A percentile compares a stretch with the other conserved stretches of the same genome.
Evolutionary conservation across 2,329 filamentous ascomycete species (phyloP).

Genomic region (Penicillium sclerotigenum): DNA sequence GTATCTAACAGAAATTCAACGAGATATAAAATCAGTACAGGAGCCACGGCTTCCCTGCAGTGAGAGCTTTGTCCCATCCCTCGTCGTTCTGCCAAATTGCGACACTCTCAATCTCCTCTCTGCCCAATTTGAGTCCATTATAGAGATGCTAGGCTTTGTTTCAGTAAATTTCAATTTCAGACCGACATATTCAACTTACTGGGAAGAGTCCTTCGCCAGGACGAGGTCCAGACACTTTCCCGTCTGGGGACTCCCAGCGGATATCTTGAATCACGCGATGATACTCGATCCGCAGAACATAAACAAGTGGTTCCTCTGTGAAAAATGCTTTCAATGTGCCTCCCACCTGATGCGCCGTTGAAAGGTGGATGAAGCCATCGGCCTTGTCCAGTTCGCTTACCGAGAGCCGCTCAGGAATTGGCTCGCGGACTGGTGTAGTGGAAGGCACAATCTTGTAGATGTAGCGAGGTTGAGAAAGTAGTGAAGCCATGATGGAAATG

Average conservation of each 20-base stretch:
- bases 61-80: slow-evolving; percentile 38
- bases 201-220: slow-evolving; percentile 41
- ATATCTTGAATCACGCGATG: slow-evolving; percentile 28
- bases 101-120: slow-evolving; percentile 38
- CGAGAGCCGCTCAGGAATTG: slow-evolving; percentile 35
- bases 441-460: slow-evolving; percentile 42
- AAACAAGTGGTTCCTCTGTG: slow-evolving; percentile 36
- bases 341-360: slow-evolving; percentile 37
- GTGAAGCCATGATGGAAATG: slow-evolving; percentile 12
- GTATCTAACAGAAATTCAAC: not conserved
- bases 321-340: slow-evolving; percentile 41
- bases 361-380: slow-evolving; percentile 41
- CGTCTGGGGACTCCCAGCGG: slow-evolving; percentile 40
- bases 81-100: slow-evolving; percentile 37
- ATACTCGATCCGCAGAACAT: slow-evolving; percentile 39
- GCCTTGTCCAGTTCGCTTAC: slow-evolving; percentile 38
- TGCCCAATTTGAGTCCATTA: slow-evolving; percentile 38
- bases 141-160: slow-evolving; percentile 34
- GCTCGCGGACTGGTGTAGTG: slow-evolving; percentile 33
- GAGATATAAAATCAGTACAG: slow-evolving; percentile 24
- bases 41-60: slow-evolving; percentile 36
- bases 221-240: slow-evolving; percentile 35
- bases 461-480: slow-evolving; percentile 27
- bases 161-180: not conserved
- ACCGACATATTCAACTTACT: slow-evolving; percentile 24